These are phyloP conservation scores for Bryum argenteum DNA, from an alignment of 225 moss, liverwort and hornwort genomes.

Conservation along the genomic window DNA sequence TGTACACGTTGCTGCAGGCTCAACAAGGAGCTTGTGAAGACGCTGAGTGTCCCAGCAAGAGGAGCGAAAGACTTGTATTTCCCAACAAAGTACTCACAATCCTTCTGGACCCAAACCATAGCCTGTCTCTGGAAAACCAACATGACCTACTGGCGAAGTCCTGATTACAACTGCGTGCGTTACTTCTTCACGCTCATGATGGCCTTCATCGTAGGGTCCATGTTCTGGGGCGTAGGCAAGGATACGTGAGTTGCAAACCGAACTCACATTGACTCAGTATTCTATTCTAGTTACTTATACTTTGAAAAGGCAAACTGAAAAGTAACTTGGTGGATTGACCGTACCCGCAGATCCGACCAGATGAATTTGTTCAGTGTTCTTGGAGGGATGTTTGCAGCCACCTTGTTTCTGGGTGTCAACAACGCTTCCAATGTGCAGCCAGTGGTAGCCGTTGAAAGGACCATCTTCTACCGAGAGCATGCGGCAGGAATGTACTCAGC, in stretches of 20 bases:
- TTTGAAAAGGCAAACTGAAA: not conserved
- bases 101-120: constrained; percentile 46
- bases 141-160: constrained; percentile 59
- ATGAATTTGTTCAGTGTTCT: constrained; percentile 54
- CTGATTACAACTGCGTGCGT: constrained; percentile 65
- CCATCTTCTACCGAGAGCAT: constrained; percentile 61
- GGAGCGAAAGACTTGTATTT: constrained; percentile 60
- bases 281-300: not conserved
- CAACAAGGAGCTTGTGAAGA: constrained; percentile 55
- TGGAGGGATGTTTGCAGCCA: constrained; percentile 60
- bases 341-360: constrained; percentile 49
- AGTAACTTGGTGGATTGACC: not conserved
- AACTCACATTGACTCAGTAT: not conserved
- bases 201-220: constrained; percentile 57
- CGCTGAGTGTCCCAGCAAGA: constrained; percentile 44
- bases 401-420: constrained; percentile 58
- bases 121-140: constrained; percentile 64
- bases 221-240: constrained; percentile 58
- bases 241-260: constrained; percentile 42
- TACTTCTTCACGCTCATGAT: constrained; percentile 54
- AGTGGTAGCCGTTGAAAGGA: constrained; percentile 56
- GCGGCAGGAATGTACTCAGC: constrained; percentile 68
- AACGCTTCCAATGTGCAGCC: constrained; percentile 66
- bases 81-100: constrained; percentile 57
- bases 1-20: constrained; percentile 29